These are phyloP conservation scores for Hypocrella siamensis DNA, from an alignment of 2,329 filamentous ascomycete species.

Conservation along the genomic window DNA sequence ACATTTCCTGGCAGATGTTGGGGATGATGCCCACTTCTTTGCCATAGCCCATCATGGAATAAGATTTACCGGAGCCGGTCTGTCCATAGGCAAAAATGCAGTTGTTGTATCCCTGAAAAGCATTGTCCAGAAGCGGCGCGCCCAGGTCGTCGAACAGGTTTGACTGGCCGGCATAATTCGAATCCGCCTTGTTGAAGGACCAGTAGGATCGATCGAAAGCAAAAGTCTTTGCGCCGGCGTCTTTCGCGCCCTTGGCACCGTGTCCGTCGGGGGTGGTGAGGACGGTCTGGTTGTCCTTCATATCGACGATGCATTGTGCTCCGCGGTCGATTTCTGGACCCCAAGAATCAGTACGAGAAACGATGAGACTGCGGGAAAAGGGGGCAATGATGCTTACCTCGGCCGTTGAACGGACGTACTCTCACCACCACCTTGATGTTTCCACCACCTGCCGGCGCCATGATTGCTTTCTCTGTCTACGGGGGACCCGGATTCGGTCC, in stretches of 20 bases:
- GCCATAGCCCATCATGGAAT: constrained; percentile 99
- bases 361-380: not conserved
- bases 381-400: constrained; percentile 45
- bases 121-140: constrained; percentile 85
- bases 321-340: constrained; percentile 70
- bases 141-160: constrained; percentile 81
- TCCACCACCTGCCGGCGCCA: constrained; percentile 53
- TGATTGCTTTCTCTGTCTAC: constrained; percentile 13
- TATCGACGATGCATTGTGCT: constrained; percentile 93
- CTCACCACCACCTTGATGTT: constrained; percentile 99
- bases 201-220: constrained; percentile 97
- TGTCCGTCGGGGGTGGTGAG: constrained; percentile 56
- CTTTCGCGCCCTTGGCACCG: constrained; percentile 50
- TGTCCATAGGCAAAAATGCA: constrained; percentile 99
- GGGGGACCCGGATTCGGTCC: constrained; percentile 22
- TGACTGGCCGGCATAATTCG: constrained; percentile 79
- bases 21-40: constrained; percentile 93
- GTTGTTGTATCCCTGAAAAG: constrained; percentile 97
- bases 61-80: constrained; percentile 95
- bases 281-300: constrained; percentile 86
- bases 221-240: constrained; percentile 65
- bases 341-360: constrained; percentile 3
- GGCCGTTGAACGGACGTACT: constrained; percentile 84
- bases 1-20: constrained; percentile 96
- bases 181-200: constrained; percentile 77